phyloP scores from a whole-genome alignment of 1,284 basidiomycete genomes.

The Blastosporella zonata region DNA sequence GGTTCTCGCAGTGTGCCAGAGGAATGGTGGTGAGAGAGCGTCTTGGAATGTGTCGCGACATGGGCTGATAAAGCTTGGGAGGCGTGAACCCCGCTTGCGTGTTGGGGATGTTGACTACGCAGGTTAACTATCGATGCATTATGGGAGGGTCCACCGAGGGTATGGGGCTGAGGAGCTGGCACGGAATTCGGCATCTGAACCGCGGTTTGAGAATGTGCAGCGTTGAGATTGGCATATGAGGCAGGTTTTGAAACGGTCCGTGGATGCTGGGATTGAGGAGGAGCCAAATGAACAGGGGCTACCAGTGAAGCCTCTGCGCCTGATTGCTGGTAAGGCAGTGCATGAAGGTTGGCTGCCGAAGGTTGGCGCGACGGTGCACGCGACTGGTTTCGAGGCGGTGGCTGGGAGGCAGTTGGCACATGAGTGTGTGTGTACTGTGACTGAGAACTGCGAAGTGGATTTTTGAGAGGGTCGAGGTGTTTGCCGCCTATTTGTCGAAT shows the following conservation, averaged over 20 bases:
- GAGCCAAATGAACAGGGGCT: neutral
- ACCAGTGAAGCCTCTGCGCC: neutral
- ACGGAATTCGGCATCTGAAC: neutral
- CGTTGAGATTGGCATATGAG: neutral
- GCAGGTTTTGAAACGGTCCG: neutral
- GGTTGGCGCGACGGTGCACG: neutral
- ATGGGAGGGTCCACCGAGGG: neutral
- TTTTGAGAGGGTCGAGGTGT: neutral
- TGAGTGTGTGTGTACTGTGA: conserved; percentile 5
- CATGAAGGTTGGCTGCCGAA: conserved; percentile 1
- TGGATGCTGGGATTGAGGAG: neutral
- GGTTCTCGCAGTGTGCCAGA: neutral
- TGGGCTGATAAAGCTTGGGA: neutral
- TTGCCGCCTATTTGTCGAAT: neutral
- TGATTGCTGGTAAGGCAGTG: conserved; percentile 1
- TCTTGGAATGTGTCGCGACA: neutral
- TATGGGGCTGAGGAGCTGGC: neutral
- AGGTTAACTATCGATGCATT: neutral
- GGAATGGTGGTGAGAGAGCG: neutral
- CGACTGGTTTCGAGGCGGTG: neutral
- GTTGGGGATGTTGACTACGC: neutral
- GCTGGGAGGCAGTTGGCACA: neutral
- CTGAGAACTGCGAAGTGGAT: conserved; percentile 1
- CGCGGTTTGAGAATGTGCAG: neutral
- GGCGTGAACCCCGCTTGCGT: neutral